A percentile compares a stretch with the other conserved stretches of the same genome.
Conservation (phyloP, 305 asterid genomes). For the Withania somnifera region DNA sequence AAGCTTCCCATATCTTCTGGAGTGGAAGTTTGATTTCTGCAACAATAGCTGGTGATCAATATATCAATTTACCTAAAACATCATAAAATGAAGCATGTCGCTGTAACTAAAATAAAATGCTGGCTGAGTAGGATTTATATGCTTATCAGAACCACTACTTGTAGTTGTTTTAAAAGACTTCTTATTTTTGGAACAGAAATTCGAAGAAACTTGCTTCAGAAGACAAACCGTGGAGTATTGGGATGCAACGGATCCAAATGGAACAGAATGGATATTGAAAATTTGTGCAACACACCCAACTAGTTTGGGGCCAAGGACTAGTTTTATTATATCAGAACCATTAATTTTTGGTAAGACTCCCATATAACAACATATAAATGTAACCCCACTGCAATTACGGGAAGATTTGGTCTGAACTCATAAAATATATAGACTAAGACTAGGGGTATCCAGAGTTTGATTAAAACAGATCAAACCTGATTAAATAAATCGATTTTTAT, state of each 20-base stretch:
- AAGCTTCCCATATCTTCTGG: slow-evolving; percentile 39
- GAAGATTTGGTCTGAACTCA: not conserved
- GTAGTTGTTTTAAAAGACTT: not conserved
- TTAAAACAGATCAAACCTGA: not conserved
- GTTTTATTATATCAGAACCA: not conserved
- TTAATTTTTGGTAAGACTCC: not conserved
- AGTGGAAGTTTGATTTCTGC: slow-evolving; percentile 43
- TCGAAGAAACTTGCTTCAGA: not conserved
- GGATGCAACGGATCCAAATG: not conserved
- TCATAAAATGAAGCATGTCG: not conserved
- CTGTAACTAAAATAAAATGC: not conserved
- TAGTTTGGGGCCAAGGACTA: not conserved
- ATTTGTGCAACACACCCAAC: not conserved
- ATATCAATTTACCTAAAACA: not conserved
- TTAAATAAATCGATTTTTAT: not conserved
- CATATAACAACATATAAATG: not conserved
- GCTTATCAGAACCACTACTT: not conserved
- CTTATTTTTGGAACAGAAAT: not conserved
- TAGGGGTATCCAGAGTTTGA: not conserved
- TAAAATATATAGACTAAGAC: not conserved
- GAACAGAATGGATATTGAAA: not conserved
- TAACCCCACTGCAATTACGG: not conserved
- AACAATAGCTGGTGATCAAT: slow-evolving; percentile 3
- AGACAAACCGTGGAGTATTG: not conserved
- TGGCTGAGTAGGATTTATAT: not conserved